Base-by-base conservation (phyloP, 805 yeast species). In the Kazachstania kunashirensis region DNA sequence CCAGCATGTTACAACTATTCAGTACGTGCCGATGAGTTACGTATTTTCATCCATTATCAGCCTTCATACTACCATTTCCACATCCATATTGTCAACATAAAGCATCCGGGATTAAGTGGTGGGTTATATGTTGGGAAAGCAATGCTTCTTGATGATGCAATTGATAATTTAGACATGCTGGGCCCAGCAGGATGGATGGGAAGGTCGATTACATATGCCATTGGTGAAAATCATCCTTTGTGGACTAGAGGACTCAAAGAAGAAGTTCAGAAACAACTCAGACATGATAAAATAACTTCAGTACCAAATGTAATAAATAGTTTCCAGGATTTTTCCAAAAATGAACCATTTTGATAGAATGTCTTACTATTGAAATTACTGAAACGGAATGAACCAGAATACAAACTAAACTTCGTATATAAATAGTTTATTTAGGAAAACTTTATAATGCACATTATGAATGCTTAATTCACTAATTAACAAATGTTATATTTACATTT, bases 11-110 rank as follows among this genome's bases (percentile, higher is more conserved):
- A 71, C 52, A 63, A 65, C 8, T 49, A 50, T 29, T 50, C 53
- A 14, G 49, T 85, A 5, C 53, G 47, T 1, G 46, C 62, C 0
- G 79, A 80, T 52, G 72, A 78, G 46, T 55, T 92, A 46, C 71
- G 95, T 42, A 56, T 86, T 1, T 92, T 83, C 52, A 70, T 92
- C 33, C 99, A 92, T 64, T 83, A 92, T 57, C 97, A 88, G 48
- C 99, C 99, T 0, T 82, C 96, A 0, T 92, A 89, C 58, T 92
- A 92, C 54, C 98, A 92, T 53, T 80, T 92, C 66, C 99, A 92
- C 55, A 71, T 92, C 14, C 99, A 92, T 57, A 79, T 84, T 10
- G 95, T 85, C 13, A 80, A 83, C 49, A 67, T 82, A 5, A 66
- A 61, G 13, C 84, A 83, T 48, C 75, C 73, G 2, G 84, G 92